Base-by-base conservation (phyloP, 495 filamentous ascomycete species). In the Hypoxylon subgilvum region DNA sequence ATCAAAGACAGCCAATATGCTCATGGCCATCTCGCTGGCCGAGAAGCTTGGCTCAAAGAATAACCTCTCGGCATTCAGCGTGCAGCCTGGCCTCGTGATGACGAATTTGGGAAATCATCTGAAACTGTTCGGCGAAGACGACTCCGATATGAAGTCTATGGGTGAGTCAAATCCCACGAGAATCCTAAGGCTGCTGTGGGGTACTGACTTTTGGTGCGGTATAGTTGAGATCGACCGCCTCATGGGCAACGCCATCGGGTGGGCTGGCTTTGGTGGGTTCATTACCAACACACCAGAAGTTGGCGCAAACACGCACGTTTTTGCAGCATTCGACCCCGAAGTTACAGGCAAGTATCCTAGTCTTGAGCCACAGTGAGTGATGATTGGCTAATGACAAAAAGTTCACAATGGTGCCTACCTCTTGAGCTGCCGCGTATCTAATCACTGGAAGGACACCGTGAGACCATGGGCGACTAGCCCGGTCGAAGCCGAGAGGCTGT, bases 241-340 rank as follows among this genome's bases (percentile, higher is more conserved):
- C 13, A 46, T 47, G 41, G 34, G 43, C 6, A 56, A 56, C 17
- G 34, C 6, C 9, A 17, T 56, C 32, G 52, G 42, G 3, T 47
- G 52, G 52, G 16, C n/a, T 21, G 43, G 36, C 22, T 49, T 47
- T 13, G 43, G 19, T 27, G 13, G 28, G 2, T 18, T 48, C 18
- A 12, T 48, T 2, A 16, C 41, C 12, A 31, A 58, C 49, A 65
- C 68, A 0, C 19, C 57, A 3, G 61, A 75, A 10, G 70, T 73
- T 21, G 78, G 80, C 13, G 72, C 68, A 10, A 75, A 76, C 3
- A 82, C 76, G 3, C 66, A 74, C 42, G 64, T 82, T 0, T 74
- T 72, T 48, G 78, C 75, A 1, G 76, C 77, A 0, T 78, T 83
- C 57, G 72, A 80, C 35, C 68, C 72, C 0, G 65, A 51, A 35